These are phyloP conservation scores for Beta corolliflora DNA, from an alignment of 179 eudicot species.

Conservation along the genomic window DNA sequence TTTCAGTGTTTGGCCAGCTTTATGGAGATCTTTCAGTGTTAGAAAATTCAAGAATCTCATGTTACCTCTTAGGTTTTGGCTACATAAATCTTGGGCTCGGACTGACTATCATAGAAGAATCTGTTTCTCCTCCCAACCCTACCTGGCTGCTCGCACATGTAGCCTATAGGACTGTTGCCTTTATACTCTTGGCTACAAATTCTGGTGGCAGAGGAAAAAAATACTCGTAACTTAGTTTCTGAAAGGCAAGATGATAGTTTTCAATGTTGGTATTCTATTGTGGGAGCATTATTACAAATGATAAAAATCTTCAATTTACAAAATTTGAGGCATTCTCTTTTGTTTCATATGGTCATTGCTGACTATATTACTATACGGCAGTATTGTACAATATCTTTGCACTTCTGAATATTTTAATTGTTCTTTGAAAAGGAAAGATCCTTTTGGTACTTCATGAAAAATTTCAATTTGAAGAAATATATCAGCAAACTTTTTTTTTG, in stretches of 20 bases:
- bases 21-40: no score
- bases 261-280: no score
- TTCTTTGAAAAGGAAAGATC: background rate
- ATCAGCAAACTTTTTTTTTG: background rate
- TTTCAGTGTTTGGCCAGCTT: no score
- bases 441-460: background rate
- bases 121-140: background rate
- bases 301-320: no score
- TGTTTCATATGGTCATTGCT: background rate
- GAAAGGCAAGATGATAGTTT: background rate
- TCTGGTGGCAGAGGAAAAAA: background rate
- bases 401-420: background rate
- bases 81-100: no score
- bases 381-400: background rate
- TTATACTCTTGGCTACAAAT: background rate
- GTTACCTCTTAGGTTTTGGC: no score
- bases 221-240: no score
- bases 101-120: no score
- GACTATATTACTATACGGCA: background rate
- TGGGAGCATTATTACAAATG: no score
- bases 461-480: background rate
- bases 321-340: no score
- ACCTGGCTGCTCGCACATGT: background rate
- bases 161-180: background rate
- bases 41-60: no score